A percentile compares a stretch with the other conserved stretches of the same genome.
phyloP scores from a whole-genome alignment of 2,329 filamentous ascomycete species.

The Phialophora verrucosa region DNA sequence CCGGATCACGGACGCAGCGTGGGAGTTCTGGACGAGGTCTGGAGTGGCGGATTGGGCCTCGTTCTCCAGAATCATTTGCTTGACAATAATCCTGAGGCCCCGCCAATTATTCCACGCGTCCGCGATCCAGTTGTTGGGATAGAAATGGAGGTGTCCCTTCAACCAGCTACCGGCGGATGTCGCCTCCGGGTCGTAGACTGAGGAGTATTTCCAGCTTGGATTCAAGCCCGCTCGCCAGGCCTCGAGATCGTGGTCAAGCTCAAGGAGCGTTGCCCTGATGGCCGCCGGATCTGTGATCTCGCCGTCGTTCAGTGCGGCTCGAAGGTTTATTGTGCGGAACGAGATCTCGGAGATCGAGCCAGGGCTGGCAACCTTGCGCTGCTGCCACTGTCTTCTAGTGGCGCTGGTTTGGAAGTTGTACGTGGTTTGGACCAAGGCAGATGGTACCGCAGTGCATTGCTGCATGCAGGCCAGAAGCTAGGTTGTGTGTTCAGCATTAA shows the following conservation, averaged over 20 bases:
- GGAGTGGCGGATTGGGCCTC: not conserved
- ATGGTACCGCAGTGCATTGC: slow-evolving; percentile 18
- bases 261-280: slow-evolving; percentile 15
- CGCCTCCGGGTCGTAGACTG: not conserved
- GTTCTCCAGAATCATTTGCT: slow-evolving; percentile 19
- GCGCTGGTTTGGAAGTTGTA: slow-evolving; percentile 19
- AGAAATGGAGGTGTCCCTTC: slow-evolving; percentile 13
- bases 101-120: slow-evolving; percentile 32
- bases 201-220: slow-evolving; percentile 17
- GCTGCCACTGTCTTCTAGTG: slow-evolving; percentile 18
- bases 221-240: slow-evolving; percentile 18
- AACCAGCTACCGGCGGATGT: not conserved
- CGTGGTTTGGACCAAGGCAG: slow-evolving; percentile 12
- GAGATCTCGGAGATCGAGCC: slow-evolving; percentile 25
- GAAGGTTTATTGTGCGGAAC: slow-evolving; percentile 23
- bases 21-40: not conserved
- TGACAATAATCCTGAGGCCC: slow-evolving; percentile 14
- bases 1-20: slow-evolving; percentile 2
- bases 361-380: slow-evolving; percentile 18
- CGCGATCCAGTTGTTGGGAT: slow-evolving; percentile 25
- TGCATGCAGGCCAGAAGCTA: slow-evolving; percentile 26
- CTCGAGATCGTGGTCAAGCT: slow-evolving; percentile 27
- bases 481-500: not conserved
- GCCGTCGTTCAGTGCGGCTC: slow-evolving; percentile 13
- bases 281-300: slow-evolving; percentile 2